Base-by-base conservation (phyloP, 2,329 filamentous ascomycete species). In the Botrytis sinoallii region DNA sequence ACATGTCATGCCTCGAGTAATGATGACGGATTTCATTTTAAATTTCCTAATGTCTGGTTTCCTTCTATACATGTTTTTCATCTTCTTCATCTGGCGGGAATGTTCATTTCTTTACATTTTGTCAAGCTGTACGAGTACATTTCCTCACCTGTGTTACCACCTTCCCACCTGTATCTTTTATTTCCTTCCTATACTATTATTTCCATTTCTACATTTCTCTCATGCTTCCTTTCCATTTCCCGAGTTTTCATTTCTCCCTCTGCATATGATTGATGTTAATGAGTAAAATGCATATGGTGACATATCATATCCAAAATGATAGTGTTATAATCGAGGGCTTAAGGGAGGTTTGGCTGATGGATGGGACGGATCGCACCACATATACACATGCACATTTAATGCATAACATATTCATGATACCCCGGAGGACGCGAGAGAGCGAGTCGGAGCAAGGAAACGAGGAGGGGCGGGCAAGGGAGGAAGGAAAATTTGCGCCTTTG, bases 341-440 rank as follows among this genome's bases (percentile, higher is more conserved):
- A 29, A 52, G 25, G 35, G 14, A 57, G 66, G 38, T 38, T 42
- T 44, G 38, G 9, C 55, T 69, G 35, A 57, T 69, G 48, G 35
- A 57, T 69, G 48, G 38, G 69, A 71, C 44, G 32, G 69, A 71
- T 32, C 69, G 29, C 46, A 42, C 42, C 38, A 46, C 55, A 67
- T 25, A 67, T 48, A 52, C 25, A 52, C 48, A 52, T 52, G 67
- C 38, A 70, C 46, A 57, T 42, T 10, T 42, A 16, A 42, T 42
- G 52, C 25, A 71, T 72, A 72, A 69, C 16, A 71, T 57, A 72
- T 72, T 59, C 38, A 72, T 72, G 61, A 72, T 59, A 67, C 70
- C 38, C 61, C 44, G 4, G 38, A 57, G 38, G 61, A 55, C 7
- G 14, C n/a, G 12, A 22, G 29, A 22, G 29, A 35, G 29, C 44